These are phyloP conservation scores for Pseudocercospora ulei DNA, from an alignment of 2,329 filamentous ascomycete species.

Conservation along the genomic window DNA sequence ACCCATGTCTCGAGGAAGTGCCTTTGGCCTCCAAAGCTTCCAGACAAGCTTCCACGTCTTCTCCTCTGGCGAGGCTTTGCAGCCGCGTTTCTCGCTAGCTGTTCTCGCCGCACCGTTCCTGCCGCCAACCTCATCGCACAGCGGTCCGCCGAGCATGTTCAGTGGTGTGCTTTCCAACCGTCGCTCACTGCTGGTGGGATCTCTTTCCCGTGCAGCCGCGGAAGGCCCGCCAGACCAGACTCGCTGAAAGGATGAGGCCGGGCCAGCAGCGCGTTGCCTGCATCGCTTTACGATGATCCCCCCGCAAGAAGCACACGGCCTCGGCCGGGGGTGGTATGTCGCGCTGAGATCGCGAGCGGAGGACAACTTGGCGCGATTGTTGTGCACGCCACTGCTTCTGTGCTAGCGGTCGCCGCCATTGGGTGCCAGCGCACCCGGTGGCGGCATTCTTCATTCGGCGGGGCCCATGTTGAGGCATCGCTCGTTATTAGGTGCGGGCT, in stretches of 20 bases:
- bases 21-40: slow-evolving; percentile 20
- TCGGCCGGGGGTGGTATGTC: neutral
- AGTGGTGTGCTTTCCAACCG: slow-evolving; percentile 3
- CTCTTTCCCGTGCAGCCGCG: slow-evolving; percentile 5
- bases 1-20: slow-evolving; percentile 12
- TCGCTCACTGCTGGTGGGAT: slow-evolving; percentile 1
- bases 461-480: no score
- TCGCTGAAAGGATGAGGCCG: slow-evolving; percentile 4
- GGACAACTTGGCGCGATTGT: slow-evolving; percentile 1
- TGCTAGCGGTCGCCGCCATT: neutral
- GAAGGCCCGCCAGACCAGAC: slow-evolving; percentile 1
- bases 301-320: neutral
- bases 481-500: no score
- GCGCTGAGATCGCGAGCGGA: neutral
- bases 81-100: slow-evolving; percentile 14
- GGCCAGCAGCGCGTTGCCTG: neutral
- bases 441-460: no score
- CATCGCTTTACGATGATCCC: neutral
- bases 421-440: no score
- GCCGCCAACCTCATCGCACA: slow-evolving; percentile 1
- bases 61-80: slow-evolving; percentile 11
- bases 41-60: slow-evolving; percentile 7
- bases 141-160: slow-evolving; percentile 2
- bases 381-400: slow-evolving; percentile 2
- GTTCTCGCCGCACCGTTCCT: slow-evolving; percentile 18